Evolutionary conservation across 768 basidiomycete species (phyloP).

Genomic region (Suillus subaureus): DNA sequence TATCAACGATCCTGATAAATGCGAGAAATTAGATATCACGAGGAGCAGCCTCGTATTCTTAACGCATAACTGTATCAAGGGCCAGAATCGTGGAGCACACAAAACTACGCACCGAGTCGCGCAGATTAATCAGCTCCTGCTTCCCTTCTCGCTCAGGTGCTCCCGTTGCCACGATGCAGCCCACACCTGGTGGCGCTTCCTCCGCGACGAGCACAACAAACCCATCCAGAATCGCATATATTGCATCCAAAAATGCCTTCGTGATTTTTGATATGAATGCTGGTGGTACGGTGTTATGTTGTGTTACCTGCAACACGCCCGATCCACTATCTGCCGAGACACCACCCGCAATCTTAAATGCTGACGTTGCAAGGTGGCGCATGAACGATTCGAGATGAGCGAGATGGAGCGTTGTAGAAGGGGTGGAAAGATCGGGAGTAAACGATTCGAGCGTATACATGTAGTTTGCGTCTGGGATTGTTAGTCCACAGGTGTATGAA

Average conservation of each 20-base stretch:
- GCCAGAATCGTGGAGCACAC: background rate
- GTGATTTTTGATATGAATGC: slow-evolving; percentile 75
- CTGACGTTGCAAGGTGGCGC: slow-evolving; percentile 69
- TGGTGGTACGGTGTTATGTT: slow-evolving; percentile 62
- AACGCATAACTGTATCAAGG: slow-evolving; percentile 2
- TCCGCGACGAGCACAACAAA: slow-evolving; percentile 78
- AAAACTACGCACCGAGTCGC: slow-evolving; percentile 53
- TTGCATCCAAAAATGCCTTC: slow-evolving; percentile 80
- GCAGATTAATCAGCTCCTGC: slow-evolving; percentile 61
- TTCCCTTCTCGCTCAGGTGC: slow-evolving; percentile 42
- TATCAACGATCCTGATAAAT: slow-evolving; percentile 69
- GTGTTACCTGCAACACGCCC: slow-evolving; percentile 51
- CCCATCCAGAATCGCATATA: slow-evolving; percentile 88
- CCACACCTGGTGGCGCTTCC: slow-evolving; percentile 54
- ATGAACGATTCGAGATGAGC: slow-evolving; percentile 82
- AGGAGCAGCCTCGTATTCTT: slow-evolving; percentile 87
- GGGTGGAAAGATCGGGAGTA: slow-evolving; percentile 61
- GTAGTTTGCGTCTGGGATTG: slow-evolving; percentile 68
- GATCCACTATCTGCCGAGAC: slow-evolving; percentile 54
- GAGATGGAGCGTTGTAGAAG: slow-evolving; percentile 74
- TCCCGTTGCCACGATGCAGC: slow-evolving; percentile 37
- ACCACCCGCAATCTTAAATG: slow-evolving; percentile 82
- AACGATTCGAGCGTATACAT: slow-evolving; percentile 91
- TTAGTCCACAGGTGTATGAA: slow-evolving; percentile 7
- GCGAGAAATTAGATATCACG: slow-evolving; percentile 86